These are phyloP conservation scores for Penicillium aurantiogriseum DNA, from an alignment of 2,329 filamentous ascomycete genomes.

Conservation along the genomic window DNA sequence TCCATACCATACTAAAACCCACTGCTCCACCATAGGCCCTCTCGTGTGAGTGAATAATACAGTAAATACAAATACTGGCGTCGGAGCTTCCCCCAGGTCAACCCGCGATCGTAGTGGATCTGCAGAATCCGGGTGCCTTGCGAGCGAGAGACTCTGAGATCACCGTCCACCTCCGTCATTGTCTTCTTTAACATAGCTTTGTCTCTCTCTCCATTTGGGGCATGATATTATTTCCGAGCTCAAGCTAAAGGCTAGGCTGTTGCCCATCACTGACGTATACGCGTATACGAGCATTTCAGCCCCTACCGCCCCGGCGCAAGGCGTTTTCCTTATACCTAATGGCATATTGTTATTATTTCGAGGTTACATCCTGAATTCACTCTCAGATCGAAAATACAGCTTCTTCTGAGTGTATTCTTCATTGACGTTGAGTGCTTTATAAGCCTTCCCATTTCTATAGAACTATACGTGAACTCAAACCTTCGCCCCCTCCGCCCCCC, in stretches of 20 bases:
- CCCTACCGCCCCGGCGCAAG: conserved; percentile 11
- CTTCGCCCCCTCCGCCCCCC: not conserved
- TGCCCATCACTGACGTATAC: not conserved
- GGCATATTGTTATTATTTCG: not conserved
- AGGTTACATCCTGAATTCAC: not conserved
- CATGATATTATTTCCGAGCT: not conserved
- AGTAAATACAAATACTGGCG: conserved; percentile 4
- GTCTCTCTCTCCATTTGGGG: not conserved
- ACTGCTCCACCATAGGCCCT: not conserved
- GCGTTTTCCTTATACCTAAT: conserved; percentile 11
- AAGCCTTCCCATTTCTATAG: not conserved
- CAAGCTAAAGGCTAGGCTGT: conserved; percentile 1
- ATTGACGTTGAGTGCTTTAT: not conserved
- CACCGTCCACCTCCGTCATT: conserved; percentile 5
- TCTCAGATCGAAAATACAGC: not conserved
- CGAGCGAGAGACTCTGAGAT: not conserved
- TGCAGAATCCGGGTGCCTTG: conserved; percentile 13
- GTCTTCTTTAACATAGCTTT: not conserved
- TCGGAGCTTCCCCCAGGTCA: conserved; percentile 6
- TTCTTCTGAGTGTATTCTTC: not conserved
- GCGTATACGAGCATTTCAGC: not conserved
- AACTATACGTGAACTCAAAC: not conserved
- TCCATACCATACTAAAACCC: not conserved
- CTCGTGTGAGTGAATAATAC: not conserved
- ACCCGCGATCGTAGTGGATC: not conserved